phyloP scores from a whole-genome alignment of 2,329 filamentous ascomycete species.

The Ophiostoma pallidulum region DNA sequence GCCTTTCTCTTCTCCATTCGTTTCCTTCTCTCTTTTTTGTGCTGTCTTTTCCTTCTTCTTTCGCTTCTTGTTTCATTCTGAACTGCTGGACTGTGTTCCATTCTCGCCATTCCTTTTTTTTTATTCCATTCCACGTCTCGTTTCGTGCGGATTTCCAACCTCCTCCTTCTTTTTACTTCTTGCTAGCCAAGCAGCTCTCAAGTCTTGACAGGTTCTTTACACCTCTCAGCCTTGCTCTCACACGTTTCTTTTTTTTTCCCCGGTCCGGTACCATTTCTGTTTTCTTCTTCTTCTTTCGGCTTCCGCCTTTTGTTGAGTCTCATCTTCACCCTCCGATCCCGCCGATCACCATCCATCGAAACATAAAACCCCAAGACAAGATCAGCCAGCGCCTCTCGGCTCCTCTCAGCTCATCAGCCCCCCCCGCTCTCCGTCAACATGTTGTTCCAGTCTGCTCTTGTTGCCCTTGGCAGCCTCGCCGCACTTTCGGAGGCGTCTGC shows the following conservation, averaged over 20 bases:
- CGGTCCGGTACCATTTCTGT: slow-evolving; percentile 43
- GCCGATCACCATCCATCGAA: slow-evolving; percentile 14
- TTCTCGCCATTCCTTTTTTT: slow-evolving; percentile 40
- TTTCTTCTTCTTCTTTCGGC: slow-evolving; percentile 7
- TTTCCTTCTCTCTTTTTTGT: slow-evolving; percentile 17
- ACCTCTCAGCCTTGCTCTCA: too few species aligned
- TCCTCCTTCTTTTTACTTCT: slow-evolving; percentile 2
- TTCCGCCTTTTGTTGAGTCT: slow-evolving; percentile 2
- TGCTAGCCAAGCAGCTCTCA: slow-evolving; percentile 18
- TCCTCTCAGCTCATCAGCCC: too few species aligned
- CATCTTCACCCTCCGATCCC: slow-evolving; percentile 13
- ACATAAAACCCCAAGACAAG: slow-evolving; percentile 1
- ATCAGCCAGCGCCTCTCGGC: not conserved
- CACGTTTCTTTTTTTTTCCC: slow-evolving; percentile 18
- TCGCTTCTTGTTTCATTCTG: slow-evolving; percentile 35
- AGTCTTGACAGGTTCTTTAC: slow-evolving; percentile 15
- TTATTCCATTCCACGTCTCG: slow-evolving; percentile 28
- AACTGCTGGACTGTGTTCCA: slow-evolving; percentile 32
- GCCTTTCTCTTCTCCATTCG: slow-evolving; percentile 5
- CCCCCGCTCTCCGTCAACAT: slow-evolving; percentile 31
- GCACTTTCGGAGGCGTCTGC: slow-evolving; percentile 36
- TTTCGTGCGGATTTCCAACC: not conserved
- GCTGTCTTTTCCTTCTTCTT: slow-evolving; percentile 20
- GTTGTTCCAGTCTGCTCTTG: slow-evolving; percentile 41
- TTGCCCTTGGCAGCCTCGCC: slow-evolving; percentile 40